These are phyloP conservation scores for Paecilomyces variotii DNA, from an alignment of 2,329 filamentous ascomycete species.

Conservation along the genomic window DNA sequence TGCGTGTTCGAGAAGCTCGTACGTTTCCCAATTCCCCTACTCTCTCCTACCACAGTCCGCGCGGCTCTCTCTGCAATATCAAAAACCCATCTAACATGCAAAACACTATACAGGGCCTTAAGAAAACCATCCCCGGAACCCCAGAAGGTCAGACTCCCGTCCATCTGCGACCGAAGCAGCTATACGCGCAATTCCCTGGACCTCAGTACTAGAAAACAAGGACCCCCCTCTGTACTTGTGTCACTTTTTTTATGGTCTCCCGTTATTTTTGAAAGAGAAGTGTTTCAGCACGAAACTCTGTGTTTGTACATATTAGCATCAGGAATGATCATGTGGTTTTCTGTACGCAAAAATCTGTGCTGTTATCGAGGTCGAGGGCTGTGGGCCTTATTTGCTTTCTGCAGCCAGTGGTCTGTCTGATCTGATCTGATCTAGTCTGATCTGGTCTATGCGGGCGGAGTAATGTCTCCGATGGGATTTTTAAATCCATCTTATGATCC, in stretches of 20 bases:
- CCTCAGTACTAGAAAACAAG: constrained; percentile 25
- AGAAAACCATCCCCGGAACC: constrained; percentile 71
- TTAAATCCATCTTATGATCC: background rate
- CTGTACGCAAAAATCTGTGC: background rate
- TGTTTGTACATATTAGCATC: constrained; percentile 8
- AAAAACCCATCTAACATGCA: constrained; percentile 1
- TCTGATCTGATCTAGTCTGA: no score
- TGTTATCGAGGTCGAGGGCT: background rate
- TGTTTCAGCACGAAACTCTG: constrained; percentile 14
- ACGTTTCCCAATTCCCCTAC: constrained; percentile 30
- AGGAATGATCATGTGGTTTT: constrained; percentile 7
- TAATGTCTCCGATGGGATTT: background rate
- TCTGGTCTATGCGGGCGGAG: background rate
- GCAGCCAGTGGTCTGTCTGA: background rate
- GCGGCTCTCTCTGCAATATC: background rate
- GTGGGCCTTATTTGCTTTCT: background rate
- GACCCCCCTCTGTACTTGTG: background rate
- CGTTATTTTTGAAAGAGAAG: constrained; percentile 8
- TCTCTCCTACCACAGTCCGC: background rate
- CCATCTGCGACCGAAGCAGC: constrained; percentile 55
- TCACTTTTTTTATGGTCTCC: constrained; percentile 1
- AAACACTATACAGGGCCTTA: constrained; percentile 54
- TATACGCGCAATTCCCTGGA: constrained; percentile 34
- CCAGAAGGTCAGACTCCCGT: constrained; percentile 63
- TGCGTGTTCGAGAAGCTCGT: constrained; percentile 96